Evolutionary conservation across 495 filamentous ascomycete genomes (phyloP).

Genomic region (Schizothecium vesticola): DNA sequence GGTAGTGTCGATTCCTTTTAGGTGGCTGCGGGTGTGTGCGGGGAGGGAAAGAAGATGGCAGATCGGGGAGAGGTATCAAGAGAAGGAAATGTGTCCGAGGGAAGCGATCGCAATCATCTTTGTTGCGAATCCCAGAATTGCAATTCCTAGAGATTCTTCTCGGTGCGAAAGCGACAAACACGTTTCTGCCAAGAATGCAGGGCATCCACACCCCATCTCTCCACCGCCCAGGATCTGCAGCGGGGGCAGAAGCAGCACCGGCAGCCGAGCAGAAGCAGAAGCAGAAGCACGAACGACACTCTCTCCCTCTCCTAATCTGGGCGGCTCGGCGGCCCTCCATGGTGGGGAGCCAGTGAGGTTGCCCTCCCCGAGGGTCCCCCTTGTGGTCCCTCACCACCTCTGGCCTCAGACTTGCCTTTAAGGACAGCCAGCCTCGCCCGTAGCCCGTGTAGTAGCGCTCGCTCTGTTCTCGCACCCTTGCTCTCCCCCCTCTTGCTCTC

Average conservation of each 20-base stretch:
- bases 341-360: background rate
- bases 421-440: constrained; percentile 12
- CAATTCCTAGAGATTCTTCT: background rate
- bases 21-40: background rate
- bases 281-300: constrained; percentile 6
- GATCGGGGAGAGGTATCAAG: background rate
- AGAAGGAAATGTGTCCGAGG: background rate
- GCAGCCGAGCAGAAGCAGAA: constrained; percentile 4
- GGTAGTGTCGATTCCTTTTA: background rate
- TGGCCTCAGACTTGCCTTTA: background rate
- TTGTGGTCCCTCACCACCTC: constrained; percentile 4
- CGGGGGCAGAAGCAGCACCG: background rate
- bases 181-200: background rate
- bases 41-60: no score
- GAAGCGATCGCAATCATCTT: background rate
- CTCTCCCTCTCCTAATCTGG: background rate
- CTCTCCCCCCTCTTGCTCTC: background rate
- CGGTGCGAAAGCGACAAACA: background rate
- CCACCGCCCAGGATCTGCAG: background rate
- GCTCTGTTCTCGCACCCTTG: constrained; percentile 4
- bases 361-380: background rate
- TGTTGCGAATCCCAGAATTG: background rate
- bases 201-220: background rate
- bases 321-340: constrained; percentile 7
- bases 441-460: background rate